These are phyloP conservation scores for Tuber indicum DNA, from an alignment of 495 filamentous ascomycete genomes.

Conservation along the genomic window DNA sequence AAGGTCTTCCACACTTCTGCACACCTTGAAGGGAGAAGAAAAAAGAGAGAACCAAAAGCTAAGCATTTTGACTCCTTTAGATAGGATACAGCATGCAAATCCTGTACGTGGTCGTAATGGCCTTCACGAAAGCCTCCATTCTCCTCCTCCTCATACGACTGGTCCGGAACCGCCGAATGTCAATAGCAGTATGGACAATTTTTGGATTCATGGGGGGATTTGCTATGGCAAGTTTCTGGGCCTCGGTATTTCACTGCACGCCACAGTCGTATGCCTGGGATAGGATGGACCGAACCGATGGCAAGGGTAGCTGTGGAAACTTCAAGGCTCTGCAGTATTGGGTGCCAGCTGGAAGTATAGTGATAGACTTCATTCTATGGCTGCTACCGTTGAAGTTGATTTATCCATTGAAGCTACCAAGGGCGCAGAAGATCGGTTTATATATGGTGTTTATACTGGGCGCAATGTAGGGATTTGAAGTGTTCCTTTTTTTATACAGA, in stretches of 20 bases:
- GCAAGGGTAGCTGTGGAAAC: background rate
- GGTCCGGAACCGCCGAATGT: background rate
- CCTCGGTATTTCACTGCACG: slow-evolving; percentile 8
- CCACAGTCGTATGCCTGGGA: slow-evolving; percentile 6
- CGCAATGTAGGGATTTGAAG: background rate
- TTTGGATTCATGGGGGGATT: slow-evolving; percentile 4
- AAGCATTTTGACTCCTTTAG: background rate
- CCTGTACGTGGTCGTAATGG: background rate
- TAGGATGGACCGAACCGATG: background rate
- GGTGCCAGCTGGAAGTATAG: background rate
- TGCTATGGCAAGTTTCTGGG: background rate
- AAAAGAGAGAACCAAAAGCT: background rate
- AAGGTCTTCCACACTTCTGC: background rate
- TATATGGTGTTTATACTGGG: slow-evolving; percentile 14
- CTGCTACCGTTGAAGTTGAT: slow-evolving; percentile 9
- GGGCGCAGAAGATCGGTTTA: slow-evolving; percentile 5
- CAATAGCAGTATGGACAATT: background rate
- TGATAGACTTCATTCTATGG: slow-evolving; percentile 7
- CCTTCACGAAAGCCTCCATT: slow-evolving; percentile 12
- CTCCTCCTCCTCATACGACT: slow-evolving; percentile 9
- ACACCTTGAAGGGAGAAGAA: background rate
- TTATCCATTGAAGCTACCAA: background rate
- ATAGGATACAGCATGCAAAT: slow-evolving; percentile 7
- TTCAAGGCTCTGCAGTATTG: slow-evolving; percentile 5
- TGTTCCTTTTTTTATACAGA: background rate